Conservation (phyloP, 2,329 filamentous ascomycete species). For the Metarhizium guizhouense region DNA sequence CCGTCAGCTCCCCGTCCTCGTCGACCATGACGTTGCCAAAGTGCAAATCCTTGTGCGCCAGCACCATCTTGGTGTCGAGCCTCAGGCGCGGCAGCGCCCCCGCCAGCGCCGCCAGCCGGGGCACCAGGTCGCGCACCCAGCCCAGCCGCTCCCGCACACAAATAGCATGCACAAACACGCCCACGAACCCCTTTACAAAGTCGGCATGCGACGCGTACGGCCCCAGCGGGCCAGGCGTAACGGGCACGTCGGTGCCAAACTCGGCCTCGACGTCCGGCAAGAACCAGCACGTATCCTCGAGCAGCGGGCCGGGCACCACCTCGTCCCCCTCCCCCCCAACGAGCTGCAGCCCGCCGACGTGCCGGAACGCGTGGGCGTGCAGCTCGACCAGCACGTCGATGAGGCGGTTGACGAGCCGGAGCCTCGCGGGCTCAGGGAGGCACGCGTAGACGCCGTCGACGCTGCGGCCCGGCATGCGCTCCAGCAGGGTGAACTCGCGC, state of each 20-base stretch:
- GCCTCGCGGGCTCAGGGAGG: slow-evolving; percentile 11
- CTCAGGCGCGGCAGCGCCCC: slow-evolving; percentile 9
- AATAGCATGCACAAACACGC: slow-evolving; percentile 19
- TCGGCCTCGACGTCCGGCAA: slow-evolving; percentile 17
- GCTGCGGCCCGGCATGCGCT: slow-evolving; percentile 16
- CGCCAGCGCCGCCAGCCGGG: slow-evolving; percentile 18
- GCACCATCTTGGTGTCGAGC: slow-evolving; percentile 5
- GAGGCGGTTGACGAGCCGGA: slow-evolving; percentile 19
- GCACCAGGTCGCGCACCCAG: slow-evolving; percentile 17
- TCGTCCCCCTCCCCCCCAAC: slow-evolving; percentile 5
- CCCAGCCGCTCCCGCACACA: slow-evolving; percentile 15
- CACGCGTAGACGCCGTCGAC: slow-evolving; percentile 19
- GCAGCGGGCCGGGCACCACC: slow-evolving; percentile 13
- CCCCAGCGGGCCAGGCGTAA: slow-evolving; percentile 17
- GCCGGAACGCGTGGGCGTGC: slow-evolving; percentile 15
- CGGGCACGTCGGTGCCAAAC: slow-evolving; percentile 17
- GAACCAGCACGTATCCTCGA: slow-evolving; percentile 29
- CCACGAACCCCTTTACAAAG: slow-evolving; percentile 16
- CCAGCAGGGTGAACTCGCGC: slow-evolving; percentile 24
- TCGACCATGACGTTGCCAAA: slow-evolving; percentile 28
- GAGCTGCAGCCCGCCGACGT: slow-evolving; percentile 18
- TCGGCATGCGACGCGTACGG: slow-evolving; percentile 13
- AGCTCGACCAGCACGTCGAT: slow-evolving; percentile 20
- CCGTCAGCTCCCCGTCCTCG: slow-evolving; percentile 18
- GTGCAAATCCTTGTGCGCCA: slow-evolving; percentile 29